A percentile compares a stretch with the other conserved stretches of the same genome.
These are phyloP conservation scores for Aurantiochytrium sp. DNA, from an alignment of 108 stramenopile genomes.

Conservation along the genomic window DNA sequence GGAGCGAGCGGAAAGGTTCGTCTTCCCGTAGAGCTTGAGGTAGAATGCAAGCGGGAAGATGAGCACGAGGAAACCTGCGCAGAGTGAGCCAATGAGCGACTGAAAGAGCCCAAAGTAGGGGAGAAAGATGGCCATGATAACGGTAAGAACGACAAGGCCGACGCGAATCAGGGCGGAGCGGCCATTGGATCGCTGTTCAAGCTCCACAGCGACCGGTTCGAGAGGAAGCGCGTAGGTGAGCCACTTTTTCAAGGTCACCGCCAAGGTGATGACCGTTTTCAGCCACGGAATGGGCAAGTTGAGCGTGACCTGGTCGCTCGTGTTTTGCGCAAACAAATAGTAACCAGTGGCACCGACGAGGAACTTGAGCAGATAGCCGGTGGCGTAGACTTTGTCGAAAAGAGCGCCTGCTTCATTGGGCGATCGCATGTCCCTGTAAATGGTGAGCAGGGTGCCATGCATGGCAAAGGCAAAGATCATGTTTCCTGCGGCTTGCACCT, in stretches of 20 bases:
- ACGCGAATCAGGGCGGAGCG: background rate
- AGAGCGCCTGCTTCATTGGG: background rate
- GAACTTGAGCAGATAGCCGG: slow-evolving; percentile 5
- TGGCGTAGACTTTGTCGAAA: slow-evolving; percentile 1
- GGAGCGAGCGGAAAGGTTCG: background rate
- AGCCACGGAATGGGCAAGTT: background rate
- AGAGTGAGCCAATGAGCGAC: background rate
- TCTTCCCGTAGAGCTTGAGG: slow-evolving; percentile 14
- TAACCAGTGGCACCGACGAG: slow-evolving; percentile 7
- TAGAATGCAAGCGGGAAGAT: background rate
- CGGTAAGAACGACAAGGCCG: background rate
- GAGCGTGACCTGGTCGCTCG: background rate
- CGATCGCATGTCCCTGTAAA: background rate
- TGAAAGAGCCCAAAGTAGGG: slow-evolving; percentile 17
- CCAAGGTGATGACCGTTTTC: background rate
- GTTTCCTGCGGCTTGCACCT: background rate
- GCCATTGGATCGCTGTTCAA: background rate
- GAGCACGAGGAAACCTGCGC: slow-evolving; percentile 12
- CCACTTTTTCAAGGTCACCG: slow-evolving; percentile 9
- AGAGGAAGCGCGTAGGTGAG: slow-evolving; percentile 15
- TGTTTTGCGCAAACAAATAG: slow-evolving; percentile 1
- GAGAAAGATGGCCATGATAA: background rate
- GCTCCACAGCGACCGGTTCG: background rate
- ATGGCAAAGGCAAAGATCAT: slow-evolving; percentile 19
- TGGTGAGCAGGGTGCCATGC: slow-evolving; percentile 2